These are phyloP conservation scores for Paulownia fortunei DNA, from an alignment of 257 asterid species.

Conservation along the genomic window DNA sequence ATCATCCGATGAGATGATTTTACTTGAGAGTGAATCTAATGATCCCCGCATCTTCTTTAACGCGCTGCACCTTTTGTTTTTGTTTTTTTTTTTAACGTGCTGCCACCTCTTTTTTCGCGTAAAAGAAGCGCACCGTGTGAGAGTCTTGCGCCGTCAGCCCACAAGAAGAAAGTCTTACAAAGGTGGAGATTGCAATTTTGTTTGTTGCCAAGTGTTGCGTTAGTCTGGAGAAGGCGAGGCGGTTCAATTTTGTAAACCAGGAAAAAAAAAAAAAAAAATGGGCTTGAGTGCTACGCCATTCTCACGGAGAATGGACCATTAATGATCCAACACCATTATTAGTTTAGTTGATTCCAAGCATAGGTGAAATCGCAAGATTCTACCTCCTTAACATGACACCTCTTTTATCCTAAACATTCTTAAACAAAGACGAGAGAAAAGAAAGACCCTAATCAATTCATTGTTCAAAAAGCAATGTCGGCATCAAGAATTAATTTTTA, in stretches of 20 bases:
- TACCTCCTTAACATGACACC: slow-evolving; percentile 28
- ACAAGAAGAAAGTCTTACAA: no score
- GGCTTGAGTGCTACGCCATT: slow-evolving; percentile 33
- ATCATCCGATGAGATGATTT: no score
- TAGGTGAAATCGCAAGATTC: slow-evolving; percentile 11
- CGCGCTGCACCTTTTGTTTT: no score
- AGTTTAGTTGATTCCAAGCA: slow-evolving; percentile 25
- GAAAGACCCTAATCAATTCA: not conserved
- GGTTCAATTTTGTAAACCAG: no score
- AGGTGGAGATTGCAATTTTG: no score
- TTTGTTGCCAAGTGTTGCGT: not conserved
- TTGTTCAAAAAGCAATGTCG: not conserved
- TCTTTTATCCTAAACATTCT: slow-evolving; percentile 27
- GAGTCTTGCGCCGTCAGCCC: no score
- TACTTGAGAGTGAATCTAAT: no score
- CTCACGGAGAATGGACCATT: slow-evolving; percentile 25
- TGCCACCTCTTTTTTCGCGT: no score
- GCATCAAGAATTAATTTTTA: not conserved
- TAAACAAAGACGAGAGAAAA: not conserved
- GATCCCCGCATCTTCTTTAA: no score
- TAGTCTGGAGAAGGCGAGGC: no score
- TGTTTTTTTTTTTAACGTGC: no score
- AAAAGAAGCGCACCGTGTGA: no score
- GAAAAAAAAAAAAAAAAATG: not conserved
- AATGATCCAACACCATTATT: slow-evolving; percentile 26